phyloP scores from a whole-genome alignment of 345 rosid genomes.

The Moricandia moricandioides region DNA sequence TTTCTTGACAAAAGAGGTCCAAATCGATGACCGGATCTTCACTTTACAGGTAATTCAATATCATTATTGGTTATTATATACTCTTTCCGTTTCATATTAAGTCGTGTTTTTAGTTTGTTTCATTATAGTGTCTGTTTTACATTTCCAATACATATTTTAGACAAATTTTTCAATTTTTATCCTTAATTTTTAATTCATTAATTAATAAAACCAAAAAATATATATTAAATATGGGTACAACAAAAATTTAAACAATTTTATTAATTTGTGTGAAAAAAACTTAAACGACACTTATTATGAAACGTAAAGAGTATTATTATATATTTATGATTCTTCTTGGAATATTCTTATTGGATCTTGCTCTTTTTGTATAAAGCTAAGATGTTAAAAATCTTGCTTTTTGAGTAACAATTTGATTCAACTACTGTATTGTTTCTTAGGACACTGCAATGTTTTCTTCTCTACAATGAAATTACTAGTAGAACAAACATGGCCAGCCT shows the following conservation, averaged over 20 bases:
- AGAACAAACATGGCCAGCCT: not conserved
- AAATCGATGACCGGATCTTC: slow-evolving; percentile 81
- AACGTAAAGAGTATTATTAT: too few species aligned
- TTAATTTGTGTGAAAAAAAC: too few species aligned
- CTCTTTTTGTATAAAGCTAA: not conserved
- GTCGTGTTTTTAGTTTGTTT: too few species aligned
- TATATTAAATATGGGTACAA: too few species aligned
- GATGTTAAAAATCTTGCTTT: not conserved
- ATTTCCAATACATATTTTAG: too few species aligned
- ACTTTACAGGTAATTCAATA: slow-evolving; percentile 63
- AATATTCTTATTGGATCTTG: not conserved
- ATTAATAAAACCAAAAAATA: too few species aligned
- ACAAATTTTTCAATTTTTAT: too few species aligned
- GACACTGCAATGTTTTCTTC: not conserved
- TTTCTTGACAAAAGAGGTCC: slow-evolving; percentile 89
- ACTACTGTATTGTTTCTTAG: not conserved
- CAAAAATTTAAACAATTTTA: too few species aligned
- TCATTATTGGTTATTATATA: not conserved
- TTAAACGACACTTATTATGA: too few species aligned
- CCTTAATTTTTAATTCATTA: too few species aligned
- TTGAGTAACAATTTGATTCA: not conserved
- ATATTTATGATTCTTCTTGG: not conserved
- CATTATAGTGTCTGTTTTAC: too few species aligned
- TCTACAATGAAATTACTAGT: not conserved
- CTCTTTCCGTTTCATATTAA: too few species aligned